A percentile compares a stretch with the other conserved stretches of the same genome.
Conservation (phyloP, 2,329 filamentous ascomycete species). For the Talaromyces islandicus region DNA sequence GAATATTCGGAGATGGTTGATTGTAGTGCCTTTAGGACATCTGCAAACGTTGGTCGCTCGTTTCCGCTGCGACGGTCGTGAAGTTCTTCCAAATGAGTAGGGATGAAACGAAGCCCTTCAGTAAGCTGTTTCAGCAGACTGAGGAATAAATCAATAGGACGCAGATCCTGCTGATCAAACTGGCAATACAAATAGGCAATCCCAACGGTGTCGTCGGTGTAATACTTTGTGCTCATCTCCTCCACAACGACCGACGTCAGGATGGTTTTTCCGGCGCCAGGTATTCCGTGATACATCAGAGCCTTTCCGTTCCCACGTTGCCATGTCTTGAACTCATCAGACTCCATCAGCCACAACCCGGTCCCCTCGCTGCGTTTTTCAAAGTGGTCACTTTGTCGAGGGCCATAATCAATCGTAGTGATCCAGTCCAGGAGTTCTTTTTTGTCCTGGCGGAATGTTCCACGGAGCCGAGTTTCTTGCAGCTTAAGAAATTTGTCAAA, state of each 20-base stretch:
- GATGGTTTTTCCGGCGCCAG: conserved; percentile 7
- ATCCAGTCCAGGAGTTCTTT: conserved; percentile 5
- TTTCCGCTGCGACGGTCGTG: background rate
- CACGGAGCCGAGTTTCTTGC: background rate
- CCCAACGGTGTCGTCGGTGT: background rate
- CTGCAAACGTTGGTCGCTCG: background rate
- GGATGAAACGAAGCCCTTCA: background rate
- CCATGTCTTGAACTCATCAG: conserved; percentile 11
- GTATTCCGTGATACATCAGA: conserved; percentile 29
- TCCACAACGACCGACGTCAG: conserved; percentile 3
- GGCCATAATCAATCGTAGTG: conserved; percentile 1
- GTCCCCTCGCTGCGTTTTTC: conserved; percentile 1
- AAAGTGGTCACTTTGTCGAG: conserved; percentile 6
- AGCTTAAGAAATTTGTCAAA: background rate
- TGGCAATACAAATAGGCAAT: conserved; percentile 7
- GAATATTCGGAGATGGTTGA: background rate
- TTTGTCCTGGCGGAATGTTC: background rate
- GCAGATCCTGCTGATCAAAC: background rate
- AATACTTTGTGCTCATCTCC: background rate
- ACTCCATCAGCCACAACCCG: conserved; percentile 13
- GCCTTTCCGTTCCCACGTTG: background rate
- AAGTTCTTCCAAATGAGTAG: background rate
- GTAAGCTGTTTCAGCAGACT: background rate
- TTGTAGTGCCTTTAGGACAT: background rate
- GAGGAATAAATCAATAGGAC: background rate